phyloP scores from a whole-genome alignment of 139 green algal species.

The Edaphochlamys debaryana region DNA sequence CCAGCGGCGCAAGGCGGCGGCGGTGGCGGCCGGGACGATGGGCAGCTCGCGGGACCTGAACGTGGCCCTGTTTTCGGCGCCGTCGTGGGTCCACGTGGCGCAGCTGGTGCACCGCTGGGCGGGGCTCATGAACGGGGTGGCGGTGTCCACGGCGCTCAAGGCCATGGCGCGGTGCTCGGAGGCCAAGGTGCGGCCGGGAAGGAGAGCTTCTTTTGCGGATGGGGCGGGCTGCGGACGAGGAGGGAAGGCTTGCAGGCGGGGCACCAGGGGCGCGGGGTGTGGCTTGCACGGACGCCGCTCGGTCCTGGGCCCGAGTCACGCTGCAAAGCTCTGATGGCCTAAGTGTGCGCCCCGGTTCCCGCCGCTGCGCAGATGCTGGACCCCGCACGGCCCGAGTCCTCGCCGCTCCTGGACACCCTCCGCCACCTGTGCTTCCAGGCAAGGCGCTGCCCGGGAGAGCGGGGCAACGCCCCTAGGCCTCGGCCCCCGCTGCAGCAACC shows the following conservation, averaged over 20 bases:
- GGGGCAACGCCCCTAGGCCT: no score
- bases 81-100: slow-evolving; percentile 32
- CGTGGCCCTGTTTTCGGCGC: neutral
- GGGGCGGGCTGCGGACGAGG: neutral
- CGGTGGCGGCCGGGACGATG: no score
- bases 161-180: neutral
- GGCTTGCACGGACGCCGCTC: neutral
- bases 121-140: neutral
- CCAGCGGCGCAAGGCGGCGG: no score
- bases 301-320: no score
- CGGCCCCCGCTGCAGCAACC: no score
- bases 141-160: neutral
- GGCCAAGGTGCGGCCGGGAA: neutral
- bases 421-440: slow-evolving; percentile 39
- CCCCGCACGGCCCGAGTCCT: neutral
- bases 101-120: slow-evolving; percentile 34
- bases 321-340: no score
- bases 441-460: no score
- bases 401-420: slow-evolving; percentile 21
- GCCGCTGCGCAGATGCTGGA: slow-evolving; percentile 14
- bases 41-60: no score
- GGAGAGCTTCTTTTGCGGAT: no score
- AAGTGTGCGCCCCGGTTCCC: no score
- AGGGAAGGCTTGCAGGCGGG: no score
- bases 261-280: no score